These are phyloP conservation scores for Thelonectria rubi DNA, from an alignment of 2,329 filamentous ascomycete species.

Conservation along the genomic window DNA sequence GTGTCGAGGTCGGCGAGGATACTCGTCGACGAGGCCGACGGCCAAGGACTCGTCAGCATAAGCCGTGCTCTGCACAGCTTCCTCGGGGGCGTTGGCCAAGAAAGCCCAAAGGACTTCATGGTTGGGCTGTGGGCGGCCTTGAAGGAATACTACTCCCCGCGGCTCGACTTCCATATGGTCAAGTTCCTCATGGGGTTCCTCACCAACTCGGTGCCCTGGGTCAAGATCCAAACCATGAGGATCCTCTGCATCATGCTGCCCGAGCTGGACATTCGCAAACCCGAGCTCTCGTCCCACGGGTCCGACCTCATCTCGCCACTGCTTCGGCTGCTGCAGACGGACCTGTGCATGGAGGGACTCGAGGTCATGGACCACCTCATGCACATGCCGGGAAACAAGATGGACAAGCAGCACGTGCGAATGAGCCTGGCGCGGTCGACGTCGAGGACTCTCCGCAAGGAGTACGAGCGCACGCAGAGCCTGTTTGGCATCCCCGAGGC, in stretches of 20 bases:
- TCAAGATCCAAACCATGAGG: conserved; percentile 92
- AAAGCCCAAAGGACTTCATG: conserved; percentile 79
- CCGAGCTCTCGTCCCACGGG: conserved; percentile 88
- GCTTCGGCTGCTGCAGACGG: conserved; percentile 87
- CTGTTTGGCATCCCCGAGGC: conserved; percentile 96
- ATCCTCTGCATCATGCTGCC: conserved; percentile 86
- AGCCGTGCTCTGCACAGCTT: conserved; percentile 76
- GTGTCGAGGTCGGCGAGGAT: conserved; percentile 72
- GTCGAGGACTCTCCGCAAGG: conserved; percentile 86
- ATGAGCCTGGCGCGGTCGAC: conserved; percentile 98
- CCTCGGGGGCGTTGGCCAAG: conserved; percentile 71
- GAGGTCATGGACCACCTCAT: conserved; percentile 95
- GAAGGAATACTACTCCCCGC: conserved; percentile 80
- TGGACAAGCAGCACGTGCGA: conserved; percentile 92
- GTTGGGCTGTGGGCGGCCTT: conserved; percentile 77
- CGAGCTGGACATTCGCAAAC: conserved; percentile 90
- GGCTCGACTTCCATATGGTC: conserved; percentile 83
- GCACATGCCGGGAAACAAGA: conserved; percentile 88
- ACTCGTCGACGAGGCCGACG: conserved; percentile 76
- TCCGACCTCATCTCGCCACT: conserved; percentile 95
- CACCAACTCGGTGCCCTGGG: conserved; percentile 88
- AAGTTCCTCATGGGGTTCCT: conserved; percentile 91
- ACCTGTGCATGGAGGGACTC: conserved; percentile 91
- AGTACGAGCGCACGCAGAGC: conserved; percentile 93
- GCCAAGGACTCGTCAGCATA: conserved; percentile 73